A percentile compares a stretch with the other conserved stretches of the same genome.
Conservation (phyloP, 495 filamentous ascomycete species). For the Xylaria intraflava region DNA sequence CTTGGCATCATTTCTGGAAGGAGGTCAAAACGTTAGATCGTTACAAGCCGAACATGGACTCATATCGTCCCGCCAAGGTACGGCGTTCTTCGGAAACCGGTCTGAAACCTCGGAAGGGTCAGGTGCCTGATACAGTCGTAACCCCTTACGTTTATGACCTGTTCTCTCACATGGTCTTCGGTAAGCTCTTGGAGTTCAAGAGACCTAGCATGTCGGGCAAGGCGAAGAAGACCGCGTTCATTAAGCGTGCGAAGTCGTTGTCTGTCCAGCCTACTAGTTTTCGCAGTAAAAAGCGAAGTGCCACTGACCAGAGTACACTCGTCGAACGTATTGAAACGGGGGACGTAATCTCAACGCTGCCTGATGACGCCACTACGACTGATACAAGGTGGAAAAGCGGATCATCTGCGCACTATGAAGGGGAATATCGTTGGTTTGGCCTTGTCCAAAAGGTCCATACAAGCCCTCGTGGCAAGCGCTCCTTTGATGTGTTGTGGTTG, state of each 20-base stretch:
- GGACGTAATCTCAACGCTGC: conserved; percentile 37
- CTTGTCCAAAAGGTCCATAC: conserved; percentile 53
- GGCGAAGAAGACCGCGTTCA: conserved; percentile 10
- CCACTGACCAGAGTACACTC: conserved; percentile 2
- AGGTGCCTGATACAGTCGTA: conserved; percentile 47
- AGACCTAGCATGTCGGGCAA: conserved; percentile 4
- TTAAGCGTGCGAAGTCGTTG: conserved; percentile 7
- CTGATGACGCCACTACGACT: conserved; percentile 24
- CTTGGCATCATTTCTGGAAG: conserved; percentile 15
- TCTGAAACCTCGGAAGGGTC: conserved; percentile 7
- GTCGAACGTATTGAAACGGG: conserved; percentile 28
- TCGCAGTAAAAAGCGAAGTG: conserved; percentile 7
- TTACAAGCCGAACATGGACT: conserved; percentile 16
- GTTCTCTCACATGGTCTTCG: conserved; percentile 58
- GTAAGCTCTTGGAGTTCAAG: conserved; percentile 34
- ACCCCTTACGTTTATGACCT: conserved; percentile 59
- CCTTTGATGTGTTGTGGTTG: conserved; percentile 62
- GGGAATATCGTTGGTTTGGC: conserved; percentile 53
- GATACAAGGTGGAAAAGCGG: conserved; percentile 51
- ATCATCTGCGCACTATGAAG: conserved; percentile 27
- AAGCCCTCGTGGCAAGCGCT: conserved; percentile 24
- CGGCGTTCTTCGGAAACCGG: too few relatives aligned
- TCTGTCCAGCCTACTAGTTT: neutral
- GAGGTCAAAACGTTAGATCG: conserved; percentile 9
- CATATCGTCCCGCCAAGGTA: neutral